phyloP scores from a whole-genome alignment of 2,329 filamentous ascomycete species.

The Xylogone sp. region DNA sequence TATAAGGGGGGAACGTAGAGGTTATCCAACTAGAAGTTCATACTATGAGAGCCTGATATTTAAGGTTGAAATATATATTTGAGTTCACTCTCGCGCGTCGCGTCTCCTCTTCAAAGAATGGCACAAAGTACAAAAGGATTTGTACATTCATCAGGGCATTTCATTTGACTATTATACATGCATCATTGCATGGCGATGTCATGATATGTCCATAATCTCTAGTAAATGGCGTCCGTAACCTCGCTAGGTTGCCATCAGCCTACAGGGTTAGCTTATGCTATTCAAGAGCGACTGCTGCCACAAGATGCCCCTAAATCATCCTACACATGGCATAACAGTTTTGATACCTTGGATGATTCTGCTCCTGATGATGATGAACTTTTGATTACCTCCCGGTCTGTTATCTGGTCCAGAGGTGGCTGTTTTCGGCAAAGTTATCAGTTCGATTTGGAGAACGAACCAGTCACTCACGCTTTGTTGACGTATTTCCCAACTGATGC shows the following conservation, averaged over 20 bases:
- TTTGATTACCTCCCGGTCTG: constrained; percentile 26
- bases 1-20: no score
- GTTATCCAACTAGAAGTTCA: no score
- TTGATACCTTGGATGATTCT: constrained; percentile 35
- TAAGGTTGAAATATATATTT: background rate
- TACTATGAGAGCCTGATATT: background rate
- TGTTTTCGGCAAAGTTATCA: constrained; percentile 82
- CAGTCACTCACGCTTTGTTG: constrained; percentile 79
- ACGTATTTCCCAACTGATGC: constrained; percentile 64
- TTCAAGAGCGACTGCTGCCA: constrained; percentile 74
- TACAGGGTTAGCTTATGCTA: constrained; percentile 75
- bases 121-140: background rate
- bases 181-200: background rate
- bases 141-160: background rate
- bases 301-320: constrained; percentile 58
- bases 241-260: constrained; percentile 91
- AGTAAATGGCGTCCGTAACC: constrained; percentile 78
- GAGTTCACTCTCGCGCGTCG: background rate
- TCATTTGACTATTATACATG: background rate
- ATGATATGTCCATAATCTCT: background rate
- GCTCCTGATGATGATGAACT: constrained; percentile 29
- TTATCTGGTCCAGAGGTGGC: constrained; percentile 80
- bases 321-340: constrained; percentile 73
- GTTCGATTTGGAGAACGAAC: constrained; percentile 82
- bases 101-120: background rate